Evolutionary conservation across 352 stramenopile genomes (phyloP).

Genomic region (Globisporangium spiculum): DNA sequence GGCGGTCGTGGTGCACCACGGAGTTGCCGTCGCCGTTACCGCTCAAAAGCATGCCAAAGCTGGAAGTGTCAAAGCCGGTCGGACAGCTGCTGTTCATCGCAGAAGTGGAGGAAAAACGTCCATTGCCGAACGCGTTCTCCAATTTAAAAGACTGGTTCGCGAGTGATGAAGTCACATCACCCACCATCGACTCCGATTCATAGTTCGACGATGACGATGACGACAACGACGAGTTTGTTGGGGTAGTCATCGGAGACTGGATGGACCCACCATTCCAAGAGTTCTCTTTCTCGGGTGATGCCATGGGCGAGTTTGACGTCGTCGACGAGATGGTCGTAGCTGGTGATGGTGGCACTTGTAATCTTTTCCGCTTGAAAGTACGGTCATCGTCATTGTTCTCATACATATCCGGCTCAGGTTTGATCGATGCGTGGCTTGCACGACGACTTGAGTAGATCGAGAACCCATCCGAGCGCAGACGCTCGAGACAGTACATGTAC

Average conservation of each 20-base stretch:
- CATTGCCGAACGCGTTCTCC: slow-evolving; percentile 29
- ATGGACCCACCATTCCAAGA: slow-evolving; percentile 3
- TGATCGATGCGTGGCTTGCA: slow-evolving; percentile 54
- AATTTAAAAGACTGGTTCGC: slow-evolving; percentile 29
- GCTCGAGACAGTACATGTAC: slow-evolving; percentile 81
- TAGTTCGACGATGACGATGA: slow-evolving; percentile 24
- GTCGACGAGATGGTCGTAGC: slow-evolving; percentile 25
- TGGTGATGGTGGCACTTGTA: slow-evolving; percentile 32
- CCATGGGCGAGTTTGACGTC: slow-evolving; percentile 33
- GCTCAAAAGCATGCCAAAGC: slow-evolving; percentile 36
- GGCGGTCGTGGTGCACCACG: neutral
- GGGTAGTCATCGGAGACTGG: neutral
- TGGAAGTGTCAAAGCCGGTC: slow-evolving; percentile 38
- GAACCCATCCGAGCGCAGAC: slow-evolving; percentile 70
- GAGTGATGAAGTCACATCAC: slow-evolving; percentile 9
- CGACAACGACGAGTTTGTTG: slow-evolving; percentile 3
- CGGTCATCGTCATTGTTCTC: slow-evolving; percentile 49
- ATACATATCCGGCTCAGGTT: slow-evolving; percentile 53
- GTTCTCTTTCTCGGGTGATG: slow-evolving; percentile 40
- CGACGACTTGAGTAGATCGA: slow-evolving; percentile 78
- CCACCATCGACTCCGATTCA: slow-evolving; percentile 19
- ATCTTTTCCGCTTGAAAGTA: slow-evolving; percentile 57
- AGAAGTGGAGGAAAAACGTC: neutral
- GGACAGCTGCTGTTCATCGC: slow-evolving; percentile 12
- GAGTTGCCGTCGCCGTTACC: neutral